A percentile compares a stretch with the other conserved stretches of the same genome.
These are phyloP conservation scores for Neonectria magnoliae DNA, from an alignment of 2,329 filamentous ascomycete genomes.

Conservation along the genomic window DNA sequence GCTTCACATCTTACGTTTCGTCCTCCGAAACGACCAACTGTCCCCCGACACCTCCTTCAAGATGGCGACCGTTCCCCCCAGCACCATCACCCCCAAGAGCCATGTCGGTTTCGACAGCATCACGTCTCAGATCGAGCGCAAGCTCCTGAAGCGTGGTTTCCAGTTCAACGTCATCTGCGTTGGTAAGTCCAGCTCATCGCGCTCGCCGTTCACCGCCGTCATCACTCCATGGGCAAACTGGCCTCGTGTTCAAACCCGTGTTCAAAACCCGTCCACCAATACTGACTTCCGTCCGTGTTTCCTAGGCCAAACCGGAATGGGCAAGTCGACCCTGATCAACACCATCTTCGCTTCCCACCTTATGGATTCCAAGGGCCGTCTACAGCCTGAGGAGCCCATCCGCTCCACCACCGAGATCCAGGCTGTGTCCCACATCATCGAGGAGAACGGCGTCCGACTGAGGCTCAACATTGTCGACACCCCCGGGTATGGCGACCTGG, in stretches of 20 bases:
- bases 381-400: constrained; percentile 90
- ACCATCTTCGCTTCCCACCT: constrained; percentile 99
- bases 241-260: constrained; percentile 18
- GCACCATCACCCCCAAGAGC: constrained; percentile 88
- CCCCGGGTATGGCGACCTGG: constrained; percentile 96
- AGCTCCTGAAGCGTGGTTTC: constrained; percentile 99
- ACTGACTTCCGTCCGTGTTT: constrained; percentile 31
- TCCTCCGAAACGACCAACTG: constrained; percentile 42
- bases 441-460: constrained; percentile 98
- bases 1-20: constrained; percentile 45
- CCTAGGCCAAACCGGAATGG: constrained; percentile 94
- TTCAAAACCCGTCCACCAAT: constrained; percentile 5
- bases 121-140: constrained; percentile 98
- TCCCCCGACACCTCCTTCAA: constrained; percentile 45
- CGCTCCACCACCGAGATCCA: constrained; percentile 98
- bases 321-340: constrained; percentile 99
- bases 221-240: constrained; percentile 31
- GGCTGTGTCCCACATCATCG: constrained; percentile 96
- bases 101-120: constrained; percentile 99
- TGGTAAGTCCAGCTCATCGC: constrained; percentile 70
- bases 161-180: constrained; percentile 99
- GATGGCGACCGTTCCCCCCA: constrained; percentile 72
- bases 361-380: constrained; percentile 97
- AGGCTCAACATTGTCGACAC: constrained; percentile 99
- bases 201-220: constrained; percentile 25